phyloP scores from a whole-genome alignment of 345 rosid species.

The Gossypium turneri region DNA sequence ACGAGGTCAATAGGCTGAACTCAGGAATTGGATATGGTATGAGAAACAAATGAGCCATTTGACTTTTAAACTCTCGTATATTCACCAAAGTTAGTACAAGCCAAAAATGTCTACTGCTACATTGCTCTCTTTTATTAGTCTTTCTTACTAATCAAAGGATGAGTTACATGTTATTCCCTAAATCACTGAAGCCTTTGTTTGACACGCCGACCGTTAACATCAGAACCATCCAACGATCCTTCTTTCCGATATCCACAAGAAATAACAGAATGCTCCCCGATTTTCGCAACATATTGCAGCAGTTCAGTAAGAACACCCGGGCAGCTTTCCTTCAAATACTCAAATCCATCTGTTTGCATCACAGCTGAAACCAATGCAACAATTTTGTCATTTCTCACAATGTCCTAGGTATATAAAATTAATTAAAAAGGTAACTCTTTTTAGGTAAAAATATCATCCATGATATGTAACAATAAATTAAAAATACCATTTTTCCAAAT shows the following conservation, averaged over 20 bases:
- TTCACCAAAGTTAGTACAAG: constrained; percentile 20
- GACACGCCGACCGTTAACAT: constrained; percentile 59
- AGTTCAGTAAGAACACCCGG: constrained; percentile 56
- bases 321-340: constrained; percentile 56
- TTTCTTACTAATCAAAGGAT: neutral
- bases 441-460: neutral
- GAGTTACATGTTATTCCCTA: constrained; percentile 11
- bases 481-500: too few relatives aligned
- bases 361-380: constrained; percentile 42
- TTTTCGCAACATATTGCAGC: constrained; percentile 48
- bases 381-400: neutral
- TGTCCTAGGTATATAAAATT: neutral
- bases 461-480: neutral
- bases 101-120: constrained; percentile 26
- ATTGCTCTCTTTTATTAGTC: constrained; percentile 10
- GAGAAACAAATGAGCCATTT: constrained; percentile 17
- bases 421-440: neutral
- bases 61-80: neutral
- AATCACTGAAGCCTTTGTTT: constrained; percentile 63
- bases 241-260: constrained; percentile 43
- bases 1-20: neutral
- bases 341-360: constrained; percentile 79
- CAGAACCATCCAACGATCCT: constrained; percentile 46
- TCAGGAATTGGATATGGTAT: neutral
- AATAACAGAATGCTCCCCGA: constrained; percentile 49